Evolutionary conservation across 2,329 filamentous ascomycete species (phyloP), one percentile per base, ranked within the genome.

Genomic region (Rugonectria rugulosa): DNA sequence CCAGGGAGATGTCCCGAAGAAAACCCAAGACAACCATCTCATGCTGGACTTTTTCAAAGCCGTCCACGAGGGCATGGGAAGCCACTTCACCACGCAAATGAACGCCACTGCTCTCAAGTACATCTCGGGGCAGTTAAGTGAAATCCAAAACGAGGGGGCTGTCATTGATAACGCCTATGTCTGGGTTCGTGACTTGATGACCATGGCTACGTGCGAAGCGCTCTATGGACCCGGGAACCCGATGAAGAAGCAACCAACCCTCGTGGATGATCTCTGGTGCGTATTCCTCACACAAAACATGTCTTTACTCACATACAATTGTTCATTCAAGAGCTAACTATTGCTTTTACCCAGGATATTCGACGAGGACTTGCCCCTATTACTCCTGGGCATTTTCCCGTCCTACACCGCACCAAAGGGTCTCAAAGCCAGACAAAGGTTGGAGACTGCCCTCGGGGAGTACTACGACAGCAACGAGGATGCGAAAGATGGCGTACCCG

Each of bases 1-100:
- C n/a, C 67, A 74, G 21, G 45, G 73, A 7, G 69, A 74, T 17
- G 67, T 73, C 4, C 67, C 71, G 2, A 5, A 42, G 17, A 26
- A 19, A 6, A n/a, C 41, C 4, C 20, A 11, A 5, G 36, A 43
- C 14, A 12, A 34, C 8, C 21, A 27, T 17, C 38, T 43, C 4
- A 38, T 43, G 7, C 27, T 37, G 2, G 23, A 27, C 17, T 9
- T 9, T 11, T 6, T n/a, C 63, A 7, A 6, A 6, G 11, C 26
- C 11, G 6, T 27, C 11, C 7, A 7, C 26, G 26, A 27, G 26
- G 26, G 6, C 26, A 27, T 27, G 26, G 7, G 11, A 6, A 11
- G 7, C 26, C 6, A 11, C 26, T 27, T 27, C 26, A 11, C 26
- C 7, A 11, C 26, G 11, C 6, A 27, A 27, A 27, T 27, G 26